phyloP scores from a whole-genome alignment of 352 stramenopile genomes.

The Phytophthora citrophthora region DNA sequence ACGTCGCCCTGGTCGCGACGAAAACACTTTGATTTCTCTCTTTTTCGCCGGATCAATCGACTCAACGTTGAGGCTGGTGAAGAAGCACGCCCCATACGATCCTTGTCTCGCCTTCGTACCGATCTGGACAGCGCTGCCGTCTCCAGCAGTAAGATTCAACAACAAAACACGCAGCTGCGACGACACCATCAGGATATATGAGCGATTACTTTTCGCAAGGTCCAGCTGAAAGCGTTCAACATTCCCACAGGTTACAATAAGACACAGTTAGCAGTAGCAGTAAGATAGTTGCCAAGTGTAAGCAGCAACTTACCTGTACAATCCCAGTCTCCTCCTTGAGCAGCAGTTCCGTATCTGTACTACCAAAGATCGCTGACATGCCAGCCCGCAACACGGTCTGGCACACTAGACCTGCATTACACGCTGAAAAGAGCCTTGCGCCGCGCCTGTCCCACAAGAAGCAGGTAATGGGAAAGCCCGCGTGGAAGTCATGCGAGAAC shows the following conservation, averaged over 20 bases:
- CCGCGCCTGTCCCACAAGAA: constrained; percentile 83
- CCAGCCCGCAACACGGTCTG: constrained; percentile 80
- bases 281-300: no score
- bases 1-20: constrained; percentile 74
- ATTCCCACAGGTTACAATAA: background rate
- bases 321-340: constrained; percentile 89
- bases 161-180: constrained; percentile 83
- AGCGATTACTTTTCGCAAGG: constrained; percentile 51
- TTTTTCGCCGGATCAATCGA: constrained; percentile 66
- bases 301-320: constrained; percentile 55
- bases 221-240: constrained; percentile 53
- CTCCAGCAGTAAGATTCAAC: constrained; percentile 72
- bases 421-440: constrained; percentile 80
- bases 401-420: constrained; percentile 77
- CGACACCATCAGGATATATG: constrained; percentile 84
- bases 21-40: constrained; percentile 81
- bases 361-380: constrained; percentile 87
- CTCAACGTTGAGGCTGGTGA: constrained; percentile 62
- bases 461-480: constrained; percentile 78
- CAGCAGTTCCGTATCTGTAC: constrained; percentile 79
- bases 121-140: constrained; percentile 81
- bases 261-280: no score
- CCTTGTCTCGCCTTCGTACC: constrained; percentile 84
- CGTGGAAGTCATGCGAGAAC: constrained; percentile 88
- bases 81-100: constrained; percentile 86